Percentiles rank a stretch among this genome's conserved stretches.
phyloP scores from a whole-genome alignment of 108 stramenopile species.

The Pseudonitzschia delicatissima region DNA sequence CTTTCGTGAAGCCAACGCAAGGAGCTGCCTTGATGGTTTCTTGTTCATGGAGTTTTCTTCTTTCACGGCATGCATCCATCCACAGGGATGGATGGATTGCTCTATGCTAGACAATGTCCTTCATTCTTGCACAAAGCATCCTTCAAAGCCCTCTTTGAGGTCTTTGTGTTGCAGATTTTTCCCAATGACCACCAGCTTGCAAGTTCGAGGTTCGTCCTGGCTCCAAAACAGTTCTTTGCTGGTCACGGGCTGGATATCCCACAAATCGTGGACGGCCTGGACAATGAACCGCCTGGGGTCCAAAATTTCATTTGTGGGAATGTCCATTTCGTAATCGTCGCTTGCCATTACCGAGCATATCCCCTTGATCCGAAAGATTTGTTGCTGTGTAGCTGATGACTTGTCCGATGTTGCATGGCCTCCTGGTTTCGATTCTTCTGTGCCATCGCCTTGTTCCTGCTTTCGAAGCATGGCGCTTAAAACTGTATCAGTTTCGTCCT shows the following conservation, averaged over 20 bases:
- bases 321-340: neutral
- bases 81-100: no score
- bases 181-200: constrained; percentile 89
- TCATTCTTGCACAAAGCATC: constrained; percentile 46
- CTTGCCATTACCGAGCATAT: constrained; percentile 49
- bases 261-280: constrained; percentile 85
- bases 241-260: constrained; percentile 71
- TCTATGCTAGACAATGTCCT: no score
- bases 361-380: constrained; percentile 79
- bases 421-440: neutral
- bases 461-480: constrained; percentile 50
- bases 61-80: no score
- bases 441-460: neutral
- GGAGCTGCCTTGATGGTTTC: no score
- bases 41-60: no score
- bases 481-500: constrained; percentile 69
- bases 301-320: constrained; percentile 18
- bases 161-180: constrained; percentile 48
- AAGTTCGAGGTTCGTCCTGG: constrained; percentile 49
- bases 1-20: no score
- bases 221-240: constrained; percentile 38
- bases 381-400: constrained; percentile 19
- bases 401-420: neutral
- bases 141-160: constrained; percentile 55
- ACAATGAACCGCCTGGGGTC: constrained; percentile 67